phyloP scores from a whole-genome alignment of 306 rosid species.

The Quercus variabilis region DNA sequence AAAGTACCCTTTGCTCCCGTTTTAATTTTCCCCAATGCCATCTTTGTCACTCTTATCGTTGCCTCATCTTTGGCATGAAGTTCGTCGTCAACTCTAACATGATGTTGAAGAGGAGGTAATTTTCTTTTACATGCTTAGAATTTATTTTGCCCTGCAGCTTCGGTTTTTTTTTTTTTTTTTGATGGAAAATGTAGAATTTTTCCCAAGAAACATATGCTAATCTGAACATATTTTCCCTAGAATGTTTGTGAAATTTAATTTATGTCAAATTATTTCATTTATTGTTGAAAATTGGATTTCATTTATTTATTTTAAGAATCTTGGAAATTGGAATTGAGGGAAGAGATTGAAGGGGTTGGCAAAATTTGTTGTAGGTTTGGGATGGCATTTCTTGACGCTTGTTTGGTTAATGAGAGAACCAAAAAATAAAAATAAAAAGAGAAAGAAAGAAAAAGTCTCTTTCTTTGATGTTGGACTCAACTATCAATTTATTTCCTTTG shows the following conservation, averaged over 20 bases:
- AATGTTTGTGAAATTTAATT: no score
- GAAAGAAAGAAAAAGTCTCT: no score
- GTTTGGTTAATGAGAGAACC: no score
- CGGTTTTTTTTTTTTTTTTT: background rate
- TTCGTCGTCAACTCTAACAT: constrained; percentile 82
- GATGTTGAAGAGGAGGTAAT: constrained; percentile 70
- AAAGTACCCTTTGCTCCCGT: constrained; percentile 41
- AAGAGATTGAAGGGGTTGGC: constrained; percentile 12
- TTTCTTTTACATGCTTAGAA: background rate
- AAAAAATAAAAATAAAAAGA: no score
- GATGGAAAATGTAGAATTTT: background rate
- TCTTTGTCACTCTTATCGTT: constrained; percentile 58
- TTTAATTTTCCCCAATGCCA: constrained; percentile 53
- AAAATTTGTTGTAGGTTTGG: constrained; percentile 46
- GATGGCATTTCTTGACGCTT: constrained; percentile 45
- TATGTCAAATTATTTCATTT: background rate
- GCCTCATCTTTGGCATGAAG: constrained; percentile 74
- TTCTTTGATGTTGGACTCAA: no score
- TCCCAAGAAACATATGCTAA: background rate
- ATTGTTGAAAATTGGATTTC: background rate
- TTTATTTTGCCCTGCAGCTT: background rate
- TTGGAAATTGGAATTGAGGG: no score
- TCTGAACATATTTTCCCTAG: no score
- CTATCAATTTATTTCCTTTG: no score
- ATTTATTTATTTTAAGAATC: no score